Evolutionary conservation across 768 basidiomycete genomes (phyloP).

Genomic region (Tricholoma matsutake): DNA sequence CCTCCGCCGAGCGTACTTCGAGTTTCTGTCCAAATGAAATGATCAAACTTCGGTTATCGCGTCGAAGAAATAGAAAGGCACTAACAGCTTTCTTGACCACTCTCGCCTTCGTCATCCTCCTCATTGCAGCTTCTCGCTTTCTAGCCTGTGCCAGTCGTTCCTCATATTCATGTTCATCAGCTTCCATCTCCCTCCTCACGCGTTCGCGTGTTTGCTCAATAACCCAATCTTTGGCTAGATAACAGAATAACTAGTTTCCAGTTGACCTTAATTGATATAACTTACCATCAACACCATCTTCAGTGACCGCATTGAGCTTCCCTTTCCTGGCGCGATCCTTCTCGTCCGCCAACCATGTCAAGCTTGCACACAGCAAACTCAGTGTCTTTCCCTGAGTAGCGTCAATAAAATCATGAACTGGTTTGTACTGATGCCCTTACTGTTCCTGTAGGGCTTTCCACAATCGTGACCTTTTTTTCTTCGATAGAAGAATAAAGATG

Average conservation of each 20-base stretch:
- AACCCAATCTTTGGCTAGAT: slow-evolving; percentile 73
- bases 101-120: slow-evolving; percentile 50
- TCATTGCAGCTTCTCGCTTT: slow-evolving; percentile 57
- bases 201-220: slow-evolving; percentile 66
- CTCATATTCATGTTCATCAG: slow-evolving; percentile 62
- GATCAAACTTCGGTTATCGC: not conserved
- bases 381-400: slow-evolving; percentile 75
- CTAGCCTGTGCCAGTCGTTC: slow-evolving; percentile 56
- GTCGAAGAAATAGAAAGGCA: not conserved
- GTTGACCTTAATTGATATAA: not conserved
- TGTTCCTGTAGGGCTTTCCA: slow-evolving; percentile 90
- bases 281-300: slow-evolving; percentile 32
- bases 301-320: slow-evolving; percentile 42
- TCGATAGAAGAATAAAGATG: slow-evolving; percentile 84
- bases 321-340: slow-evolving; percentile 68
- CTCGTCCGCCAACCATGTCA: slow-evolving; percentile 75
- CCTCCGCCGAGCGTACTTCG: slow-evolving; percentile 6
- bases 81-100: slow-evolving; percentile 61
- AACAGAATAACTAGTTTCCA: not conserved
- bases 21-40: slow-evolving; percentile 9
- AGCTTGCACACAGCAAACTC: slow-evolving; percentile 69
- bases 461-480: slow-evolving; percentile 67
- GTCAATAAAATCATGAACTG: not conserved
- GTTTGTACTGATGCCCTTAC: slow-evolving; percentile 36
- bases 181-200: slow-evolving; percentile 62